Evolutionary conservation across 2,329 filamentous ascomycete genomes (phyloP).

Genomic region (Calonectria henricotiae): DNA sequence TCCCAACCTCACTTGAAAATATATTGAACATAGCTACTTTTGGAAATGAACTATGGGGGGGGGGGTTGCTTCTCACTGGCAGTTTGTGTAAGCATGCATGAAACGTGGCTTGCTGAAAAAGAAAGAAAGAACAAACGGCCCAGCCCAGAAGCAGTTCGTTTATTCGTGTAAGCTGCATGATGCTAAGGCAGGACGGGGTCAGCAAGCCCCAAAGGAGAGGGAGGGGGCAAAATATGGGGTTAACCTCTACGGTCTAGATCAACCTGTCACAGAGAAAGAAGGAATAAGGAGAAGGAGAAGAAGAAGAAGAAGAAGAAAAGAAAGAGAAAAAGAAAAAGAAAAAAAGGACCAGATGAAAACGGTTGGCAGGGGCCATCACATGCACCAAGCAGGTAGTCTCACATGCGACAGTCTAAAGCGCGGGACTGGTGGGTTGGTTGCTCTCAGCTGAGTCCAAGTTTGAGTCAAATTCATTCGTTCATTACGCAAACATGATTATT

Average conservation of each 20-base stretch:
- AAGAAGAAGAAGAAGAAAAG: background rate
- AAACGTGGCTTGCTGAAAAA: constrained; percentile 7
- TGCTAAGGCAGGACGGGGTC: background rate
- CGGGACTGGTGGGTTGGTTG: background rate
- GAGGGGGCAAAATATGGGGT: background rate
- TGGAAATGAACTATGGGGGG: no score
- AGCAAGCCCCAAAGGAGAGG: no score
- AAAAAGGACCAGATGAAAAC: no score
- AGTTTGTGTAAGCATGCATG: constrained; percentile 2
- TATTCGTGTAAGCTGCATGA: background rate
- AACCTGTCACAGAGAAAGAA: background rate
- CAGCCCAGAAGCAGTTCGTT: background rate
- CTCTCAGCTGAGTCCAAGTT: background rate
- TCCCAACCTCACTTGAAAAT: no score
- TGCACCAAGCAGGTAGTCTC: background rate
- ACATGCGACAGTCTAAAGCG: constrained; percentile 11
- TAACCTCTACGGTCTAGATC: background rate
- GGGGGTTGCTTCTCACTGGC: background rate
- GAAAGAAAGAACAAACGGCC: background rate
- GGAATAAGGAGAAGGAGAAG: no score
- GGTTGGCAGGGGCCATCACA: background rate
- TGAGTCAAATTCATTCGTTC: background rate
- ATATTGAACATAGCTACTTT: no score
- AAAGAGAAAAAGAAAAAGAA: background rate
- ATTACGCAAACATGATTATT: background rate